phyloP scores from a whole-genome alignment of 805 yeast species.

The Pichia pseudocactophila region DNA sequence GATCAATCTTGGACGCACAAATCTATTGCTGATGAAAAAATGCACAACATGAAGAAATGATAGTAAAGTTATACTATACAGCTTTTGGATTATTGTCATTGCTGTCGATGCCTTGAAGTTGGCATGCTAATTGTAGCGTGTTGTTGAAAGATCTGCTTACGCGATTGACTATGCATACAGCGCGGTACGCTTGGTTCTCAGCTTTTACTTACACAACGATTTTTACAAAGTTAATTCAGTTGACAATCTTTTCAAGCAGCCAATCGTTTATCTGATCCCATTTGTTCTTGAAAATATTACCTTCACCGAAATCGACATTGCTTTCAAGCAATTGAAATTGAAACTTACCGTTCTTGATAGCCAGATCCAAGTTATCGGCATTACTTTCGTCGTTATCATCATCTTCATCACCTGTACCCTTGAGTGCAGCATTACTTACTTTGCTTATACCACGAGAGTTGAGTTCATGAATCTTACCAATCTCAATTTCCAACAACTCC shows the following conservation, averaged over 20 bases:
- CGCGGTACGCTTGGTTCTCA: too few species aligned
- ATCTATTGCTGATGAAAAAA: conserved; percentile 3
- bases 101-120: too few species aligned
- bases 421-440: conserved; percentile 29
- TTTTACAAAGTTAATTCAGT: too few species aligned
- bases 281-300: conserved; percentile 55
- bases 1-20: conserved; percentile 6
- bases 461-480: conserved; percentile 45
- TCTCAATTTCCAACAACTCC: conserved; percentile 52
- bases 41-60: neutral
- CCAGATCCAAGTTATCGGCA: conserved; percentile 35
- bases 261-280: conserved; percentile 61
- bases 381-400: conserved; percentile 14
- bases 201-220: neutral
- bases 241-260: conserved; percentile 69
- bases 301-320: conserved; percentile 58
- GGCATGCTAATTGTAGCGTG: too few species aligned
- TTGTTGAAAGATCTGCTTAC: too few species aligned
- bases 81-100: neutral
- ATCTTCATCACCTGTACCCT: conserved; percentile 16
- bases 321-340: conserved; percentile 65
- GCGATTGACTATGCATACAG: too few species aligned
- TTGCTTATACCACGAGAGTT: conserved; percentile 36
- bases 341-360: conserved; percentile 38
- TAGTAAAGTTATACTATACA: conserved; percentile 1